Percentiles rank a stretch among this genome's conserved stretches.
Conservation (phyloP, 306 rosid genomes). For the Cucumis hystrix region DNA sequence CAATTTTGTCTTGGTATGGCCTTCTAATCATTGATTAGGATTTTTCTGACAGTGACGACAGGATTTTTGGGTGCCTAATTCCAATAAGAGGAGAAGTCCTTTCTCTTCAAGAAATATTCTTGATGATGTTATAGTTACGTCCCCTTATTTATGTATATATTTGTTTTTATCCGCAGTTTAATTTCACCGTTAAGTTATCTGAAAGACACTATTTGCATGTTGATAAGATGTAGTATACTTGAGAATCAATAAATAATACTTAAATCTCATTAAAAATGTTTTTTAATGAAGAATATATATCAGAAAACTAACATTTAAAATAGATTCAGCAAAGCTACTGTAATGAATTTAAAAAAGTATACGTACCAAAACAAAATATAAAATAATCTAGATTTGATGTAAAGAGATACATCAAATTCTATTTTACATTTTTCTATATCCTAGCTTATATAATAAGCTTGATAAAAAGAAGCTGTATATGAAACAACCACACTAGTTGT, state of each 20-base stretch:
- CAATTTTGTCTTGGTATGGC: background rate
- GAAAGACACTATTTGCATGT: background rate
- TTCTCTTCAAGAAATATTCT: constrained; percentile 3
- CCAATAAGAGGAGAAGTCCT: constrained; percentile 1
- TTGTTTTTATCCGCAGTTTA: background rate
- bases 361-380: background rate
- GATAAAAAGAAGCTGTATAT: background rate
- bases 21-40: background rate
- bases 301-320: background rate
- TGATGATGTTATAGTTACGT: background rate
- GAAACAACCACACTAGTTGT: background rate
- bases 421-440: background rate
- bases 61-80: constrained; percentile 1
- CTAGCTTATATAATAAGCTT: background rate
- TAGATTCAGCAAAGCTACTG: background rate
- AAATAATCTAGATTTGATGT: background rate
- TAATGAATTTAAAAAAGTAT: background rate
- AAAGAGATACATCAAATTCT: constrained; percentile 1
- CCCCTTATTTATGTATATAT: background rate
- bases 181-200: background rate
- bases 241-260: background rate
- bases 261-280: background rate
- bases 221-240: background rate
- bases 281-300: background rate
- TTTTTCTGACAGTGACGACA: constrained; percentile 1